phyloP scores from a whole-genome alignment of 306 rosid genomes.

The Rosa chinensis region DNA sequence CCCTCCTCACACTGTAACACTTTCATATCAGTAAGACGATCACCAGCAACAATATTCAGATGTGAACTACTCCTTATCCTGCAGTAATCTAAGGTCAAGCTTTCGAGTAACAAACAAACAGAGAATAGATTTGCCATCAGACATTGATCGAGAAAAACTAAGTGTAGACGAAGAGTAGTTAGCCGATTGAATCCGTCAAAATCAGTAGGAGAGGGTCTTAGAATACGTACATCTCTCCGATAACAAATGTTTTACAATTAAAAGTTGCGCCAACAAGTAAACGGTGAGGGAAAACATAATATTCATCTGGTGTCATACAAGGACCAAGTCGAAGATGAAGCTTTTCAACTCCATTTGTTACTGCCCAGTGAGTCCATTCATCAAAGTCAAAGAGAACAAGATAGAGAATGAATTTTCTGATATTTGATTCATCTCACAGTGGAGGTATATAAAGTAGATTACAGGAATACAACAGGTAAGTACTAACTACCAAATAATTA shows the following conservation, averaged over 20 bases:
- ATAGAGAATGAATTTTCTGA: too few relatives aligned
- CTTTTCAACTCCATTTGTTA: neutral
- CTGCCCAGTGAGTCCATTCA: neutral
- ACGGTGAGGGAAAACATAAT: neutral
- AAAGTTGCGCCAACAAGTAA: neutral
- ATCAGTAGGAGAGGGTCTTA: neutral
- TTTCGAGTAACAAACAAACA: neutral
- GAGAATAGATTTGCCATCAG: neutral
- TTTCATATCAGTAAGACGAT: neutral
- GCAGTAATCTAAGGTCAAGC: neutral
- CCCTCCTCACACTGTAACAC: neutral
- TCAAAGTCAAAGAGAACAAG: too few relatives aligned
- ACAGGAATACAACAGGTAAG: too few relatives aligned
- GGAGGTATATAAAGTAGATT: too few relatives aligned
- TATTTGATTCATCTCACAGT: too few relatives aligned
- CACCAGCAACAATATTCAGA: neutral
- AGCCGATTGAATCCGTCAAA: neutral
- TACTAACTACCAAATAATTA: too few relatives aligned
- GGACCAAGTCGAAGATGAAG: too few relatives aligned
- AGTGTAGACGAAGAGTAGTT: neutral
- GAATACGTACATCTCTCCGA: too few relatives aligned
- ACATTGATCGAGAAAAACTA: neutral
- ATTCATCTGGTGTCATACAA: rapidly evolving
- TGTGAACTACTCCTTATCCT: neutral
- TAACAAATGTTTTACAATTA: too few relatives aligned